Conservation (phyloP, 257 asterid species). For the Ehretia macrophylla region DNA sequence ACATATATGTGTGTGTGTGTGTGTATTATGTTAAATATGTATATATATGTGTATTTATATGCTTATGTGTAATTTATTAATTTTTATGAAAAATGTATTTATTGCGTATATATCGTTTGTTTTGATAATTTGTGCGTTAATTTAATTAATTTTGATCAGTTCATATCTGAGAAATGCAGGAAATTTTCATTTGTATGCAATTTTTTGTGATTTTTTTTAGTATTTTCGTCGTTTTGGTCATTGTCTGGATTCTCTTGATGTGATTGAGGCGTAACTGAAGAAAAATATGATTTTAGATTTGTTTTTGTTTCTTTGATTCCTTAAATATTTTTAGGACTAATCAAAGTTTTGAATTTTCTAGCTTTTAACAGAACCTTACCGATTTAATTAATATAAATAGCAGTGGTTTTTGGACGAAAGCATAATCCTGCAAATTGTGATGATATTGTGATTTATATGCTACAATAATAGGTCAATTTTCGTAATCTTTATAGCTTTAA, state of each 20-base stretch:
- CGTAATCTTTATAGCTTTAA: background rate
- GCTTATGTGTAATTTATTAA: too few relatives aligned
- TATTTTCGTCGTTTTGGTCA: background rate
- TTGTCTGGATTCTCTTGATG: background rate
- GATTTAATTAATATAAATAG: background rate
- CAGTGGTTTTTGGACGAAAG: background rate
- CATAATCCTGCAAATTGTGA: too few relatives aligned
- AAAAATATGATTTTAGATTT: background rate
- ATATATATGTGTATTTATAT: too few relatives aligned
- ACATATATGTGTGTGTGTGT: slow-evolving; percentile 5
- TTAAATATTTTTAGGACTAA: background rate
- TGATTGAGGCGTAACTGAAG: background rate
- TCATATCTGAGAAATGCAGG: too few relatives aligned
- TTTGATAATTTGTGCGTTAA: too few relatives aligned
- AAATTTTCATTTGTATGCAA: background rate
- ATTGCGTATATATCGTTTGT: too few relatives aligned
- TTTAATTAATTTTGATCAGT: too few relatives aligned
- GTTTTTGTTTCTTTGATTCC: background rate
- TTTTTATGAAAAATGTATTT: too few relatives aligned
- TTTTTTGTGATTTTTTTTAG: too few relatives aligned
- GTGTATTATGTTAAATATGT: background rate
- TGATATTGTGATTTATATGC: too few relatives aligned
- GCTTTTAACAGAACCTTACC: too few relatives aligned
- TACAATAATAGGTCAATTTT: background rate
- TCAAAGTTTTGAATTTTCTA: background rate